Base-by-base conservation (phyloP, 805 yeast genomes). In the Cyberlindnera meyerae region DNA sequence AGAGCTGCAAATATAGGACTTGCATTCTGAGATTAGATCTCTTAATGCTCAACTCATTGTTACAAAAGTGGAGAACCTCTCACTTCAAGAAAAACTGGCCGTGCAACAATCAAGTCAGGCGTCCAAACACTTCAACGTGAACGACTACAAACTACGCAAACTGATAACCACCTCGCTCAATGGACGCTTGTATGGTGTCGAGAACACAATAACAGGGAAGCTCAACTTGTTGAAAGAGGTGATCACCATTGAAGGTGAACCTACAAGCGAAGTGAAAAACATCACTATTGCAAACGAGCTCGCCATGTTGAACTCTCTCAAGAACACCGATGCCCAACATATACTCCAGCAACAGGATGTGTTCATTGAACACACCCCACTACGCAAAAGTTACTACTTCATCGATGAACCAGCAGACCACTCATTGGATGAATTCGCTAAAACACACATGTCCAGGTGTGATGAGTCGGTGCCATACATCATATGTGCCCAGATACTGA, bases 141-240 rank as follows among this genome's bases (percentile, higher is more conserved):
- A 33, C n/a, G 31, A 39, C 22, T 33, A 33, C 14, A 12, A 27
- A 11, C 21, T 34, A 8, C 15, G 29, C 12, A 31, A 29, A 21
- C 17, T 6, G 22, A 24, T 36, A 16, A n/a, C 39, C 7, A 25
- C 8, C 2, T 17, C 40, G 5, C 6, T 8, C 18, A 35, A 29
- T 11, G 45, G 45, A 5, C 22, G 26, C 5, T 11, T 43, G 12
- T 43, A 31, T 22, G 33, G 31, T 6, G 43, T 43, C 11, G 46
- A 43, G 29, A 28, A 30, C 15, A 14, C 24, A 11, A 24, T 6
- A 4, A 12, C 31, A 8, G 32, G 38, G 3, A 21, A 28, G 11
- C 11, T 21, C 13, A 21, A 40, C 27, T 29, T 38, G 5, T 8
- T 43, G n/a, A 39, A 37, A 18, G 47, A 43, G 27, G 29, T 32